phyloP scores from a whole-genome alignment of 345 rosid species.

The Geranium rotundifolium region DNA sequence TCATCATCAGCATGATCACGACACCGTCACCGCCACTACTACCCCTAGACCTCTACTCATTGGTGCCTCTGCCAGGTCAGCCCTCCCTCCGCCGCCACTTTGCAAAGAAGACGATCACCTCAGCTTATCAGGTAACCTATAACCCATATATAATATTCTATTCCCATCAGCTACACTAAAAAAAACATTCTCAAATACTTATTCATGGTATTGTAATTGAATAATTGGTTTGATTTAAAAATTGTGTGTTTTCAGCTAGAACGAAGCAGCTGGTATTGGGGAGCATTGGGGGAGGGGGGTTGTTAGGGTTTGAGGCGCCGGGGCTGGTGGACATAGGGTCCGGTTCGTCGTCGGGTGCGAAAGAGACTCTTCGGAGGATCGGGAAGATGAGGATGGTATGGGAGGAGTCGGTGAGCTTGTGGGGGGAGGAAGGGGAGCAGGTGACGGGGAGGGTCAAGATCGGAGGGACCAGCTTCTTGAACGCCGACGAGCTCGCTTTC shows the following conservation, averaged over 20 bases:
- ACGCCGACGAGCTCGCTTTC: conserved; percentile 76
- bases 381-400: conserved; percentile 88
- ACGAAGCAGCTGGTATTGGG: conserved; percentile 42
- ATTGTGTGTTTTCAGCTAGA: conserved; percentile 43
- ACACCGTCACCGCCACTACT: no score
- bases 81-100: conserved; percentile 55
- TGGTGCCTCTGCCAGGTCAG: conserved; percentile 14
- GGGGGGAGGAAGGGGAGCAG: conserved; percentile 94
- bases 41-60: not conserved
- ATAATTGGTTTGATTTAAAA: no score
- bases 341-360: conserved; percentile 22
- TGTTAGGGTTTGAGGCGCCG: conserved; percentile 43
- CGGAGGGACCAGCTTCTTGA: conserved; percentile 69
- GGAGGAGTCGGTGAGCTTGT: conserved; percentile 93
- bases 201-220: no score
- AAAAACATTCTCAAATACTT: no score
- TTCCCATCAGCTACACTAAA: not conserved
- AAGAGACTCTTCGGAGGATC: conserved; percentile 69
- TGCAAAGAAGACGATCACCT: conserved; percentile 41
- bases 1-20: no score
- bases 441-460: conserved; percentile 28
- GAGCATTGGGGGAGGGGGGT: conserved; percentile 17
- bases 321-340: conserved; percentile 22
- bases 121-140: conserved; percentile 25
- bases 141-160: not conserved